Percentiles rank a stretch among this genome's conserved stretches.
These are phyloP conservation scores for Rubia tinctorum DNA, from an alignment of 305 asterid genomes.

Conservation along the genomic window DNA sequence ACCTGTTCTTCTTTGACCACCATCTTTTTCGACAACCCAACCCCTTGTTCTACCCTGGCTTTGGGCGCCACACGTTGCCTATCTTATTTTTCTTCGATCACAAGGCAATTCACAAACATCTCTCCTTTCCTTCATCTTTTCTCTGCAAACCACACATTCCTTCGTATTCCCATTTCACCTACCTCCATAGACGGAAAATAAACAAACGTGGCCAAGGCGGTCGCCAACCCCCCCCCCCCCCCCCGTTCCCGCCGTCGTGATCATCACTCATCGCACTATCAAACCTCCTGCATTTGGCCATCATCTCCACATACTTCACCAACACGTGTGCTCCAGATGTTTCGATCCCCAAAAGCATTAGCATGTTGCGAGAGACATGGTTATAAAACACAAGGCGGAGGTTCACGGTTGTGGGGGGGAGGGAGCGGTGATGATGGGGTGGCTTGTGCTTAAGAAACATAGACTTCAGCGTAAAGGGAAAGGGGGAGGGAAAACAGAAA, in stretches of 20 bases:
- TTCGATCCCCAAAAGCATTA: slow-evolving; percentile 43
- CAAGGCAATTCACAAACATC: slow-evolving; percentile 85
- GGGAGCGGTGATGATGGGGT: too few relatives aligned
- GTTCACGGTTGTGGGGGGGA: slow-evolving; percentile 37
- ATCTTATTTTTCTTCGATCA: too few relatives aligned
- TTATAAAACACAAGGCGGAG: slow-evolving; percentile 46
- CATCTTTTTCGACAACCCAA: too few relatives aligned
- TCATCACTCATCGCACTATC: slow-evolving; percentile 34
- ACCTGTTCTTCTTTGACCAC: too few relatives aligned
- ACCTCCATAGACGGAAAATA: slow-evolving; percentile 61
- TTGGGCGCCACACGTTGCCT: too few relatives aligned
- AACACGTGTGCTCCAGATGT: slow-evolving; percentile 37
- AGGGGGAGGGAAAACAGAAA: too few relatives aligned
- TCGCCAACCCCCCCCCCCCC: slow-evolving; percentile 36
- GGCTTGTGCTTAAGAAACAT: too few relatives aligned
- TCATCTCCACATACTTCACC: slow-evolving; percentile 49
- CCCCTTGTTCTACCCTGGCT: too few relatives aligned
- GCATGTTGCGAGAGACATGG: slow-evolving; percentile 33
- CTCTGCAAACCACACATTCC: slow-evolving; percentile 80
- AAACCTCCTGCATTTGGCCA: slow-evolving; percentile 48
- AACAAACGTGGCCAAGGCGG: slow-evolving; percentile 65
- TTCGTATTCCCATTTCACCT: slow-evolving; percentile 25
- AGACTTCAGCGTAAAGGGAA: too few relatives aligned
- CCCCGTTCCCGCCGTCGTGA: slow-evolving; percentile 29
- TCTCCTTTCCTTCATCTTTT: slow-evolving; percentile 69